Evolutionary conservation across 2,329 filamentous ascomycete species (phyloP).

Genomic region (Pseudocercospora crystallina): DNA sequence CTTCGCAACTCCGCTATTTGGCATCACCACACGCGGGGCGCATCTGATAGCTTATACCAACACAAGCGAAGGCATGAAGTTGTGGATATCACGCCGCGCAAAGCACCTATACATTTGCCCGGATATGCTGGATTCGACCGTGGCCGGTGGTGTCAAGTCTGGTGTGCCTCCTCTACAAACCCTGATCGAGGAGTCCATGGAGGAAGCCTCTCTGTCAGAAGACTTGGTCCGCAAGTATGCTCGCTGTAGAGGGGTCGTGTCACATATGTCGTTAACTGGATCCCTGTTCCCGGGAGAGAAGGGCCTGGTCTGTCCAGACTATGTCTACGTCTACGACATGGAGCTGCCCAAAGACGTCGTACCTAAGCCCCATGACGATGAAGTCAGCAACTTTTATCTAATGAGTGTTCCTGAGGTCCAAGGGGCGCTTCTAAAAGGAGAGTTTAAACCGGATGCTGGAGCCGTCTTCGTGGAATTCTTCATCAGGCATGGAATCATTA

Average conservation of each 20-base stretch:
- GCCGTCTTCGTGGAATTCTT: slow-evolving; percentile 84
- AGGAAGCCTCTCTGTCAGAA: slow-evolving; percentile 80
- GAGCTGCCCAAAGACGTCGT: slow-evolving; percentile 67
- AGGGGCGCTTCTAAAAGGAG: slow-evolving; percentile 64
- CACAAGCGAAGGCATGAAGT: slow-evolving; percentile 56
- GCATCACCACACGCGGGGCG: slow-evolving; percentile 74
- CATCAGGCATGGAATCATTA: slow-evolving; percentile 76
- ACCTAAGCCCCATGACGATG: slow-evolving; percentile 77
- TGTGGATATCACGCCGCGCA: slow-evolving; percentile 81
- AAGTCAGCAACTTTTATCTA: slow-evolving; percentile 80
- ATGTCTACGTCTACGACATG: slow-evolving; percentile 86
- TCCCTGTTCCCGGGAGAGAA: slow-evolving; percentile 73
- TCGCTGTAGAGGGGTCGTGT: slow-evolving; percentile 65
- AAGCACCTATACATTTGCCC: slow-evolving; percentile 80
- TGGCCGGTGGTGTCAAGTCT: slow-evolving; percentile 79
- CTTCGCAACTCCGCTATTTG: slow-evolving; percentile 69
- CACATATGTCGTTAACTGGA: slow-evolving; percentile 79
- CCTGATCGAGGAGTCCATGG: slow-evolving; percentile 78
- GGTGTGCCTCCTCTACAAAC: slow-evolving; percentile 79
- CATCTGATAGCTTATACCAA: slow-evolving; percentile 71
- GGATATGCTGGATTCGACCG: slow-evolving; percentile 87
- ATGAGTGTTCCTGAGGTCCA: slow-evolving; percentile 72
- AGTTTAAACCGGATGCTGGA: slow-evolving; percentile 93
- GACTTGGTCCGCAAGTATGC: slow-evolving; percentile 62
- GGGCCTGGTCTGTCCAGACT: slow-evolving; percentile 81